These are phyloP conservation scores for Colletotrichum tropicale DNA, from an alignment of 2,329 filamentous ascomycete genomes.

Conservation along the genomic window DNA sequence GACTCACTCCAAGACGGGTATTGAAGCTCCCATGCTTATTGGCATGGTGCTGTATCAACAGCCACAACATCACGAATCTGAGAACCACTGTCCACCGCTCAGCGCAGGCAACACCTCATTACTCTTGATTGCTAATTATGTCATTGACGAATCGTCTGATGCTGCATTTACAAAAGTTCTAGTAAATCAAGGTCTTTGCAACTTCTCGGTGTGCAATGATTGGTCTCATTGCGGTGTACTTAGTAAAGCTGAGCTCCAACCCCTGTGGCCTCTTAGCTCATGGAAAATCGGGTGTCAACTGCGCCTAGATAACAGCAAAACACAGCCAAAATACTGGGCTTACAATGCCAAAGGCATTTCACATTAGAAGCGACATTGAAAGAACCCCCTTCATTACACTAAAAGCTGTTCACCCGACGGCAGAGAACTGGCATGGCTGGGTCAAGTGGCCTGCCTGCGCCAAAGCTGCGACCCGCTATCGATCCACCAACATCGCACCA, in stretches of 20 bases:
- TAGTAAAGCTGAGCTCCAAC: neutral
- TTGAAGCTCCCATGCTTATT: neutral
- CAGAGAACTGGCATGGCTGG: neutral
- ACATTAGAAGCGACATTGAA: neutral
- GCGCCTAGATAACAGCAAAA: neutral
- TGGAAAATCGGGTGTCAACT: neutral
- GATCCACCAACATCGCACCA: neutral
- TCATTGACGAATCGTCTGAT: fast-evolving
- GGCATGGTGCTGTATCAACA: neutral
- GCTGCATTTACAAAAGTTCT: neutral
- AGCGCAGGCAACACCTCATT: neutral
- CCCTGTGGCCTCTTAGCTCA: neutral
- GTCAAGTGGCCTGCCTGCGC: neutral
- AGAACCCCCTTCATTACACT: neutral
- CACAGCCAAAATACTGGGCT: neutral
- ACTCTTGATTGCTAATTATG: fast-evolving
- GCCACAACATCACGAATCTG: neutral
- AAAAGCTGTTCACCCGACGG: neutral
- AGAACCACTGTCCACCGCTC: neutral
- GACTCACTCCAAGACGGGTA: neutral
- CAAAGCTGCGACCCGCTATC: neutral
- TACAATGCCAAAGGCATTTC: neutral
- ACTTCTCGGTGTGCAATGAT: neutral
- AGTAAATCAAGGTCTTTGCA: neutral
- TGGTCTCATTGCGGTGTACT: neutral